A percentile compares a stretch with the other conserved stretches of the same genome.
phyloP scores from a whole-genome alignment of 768 basidiomycete species.

The Tubosaeta sp. region DNA sequence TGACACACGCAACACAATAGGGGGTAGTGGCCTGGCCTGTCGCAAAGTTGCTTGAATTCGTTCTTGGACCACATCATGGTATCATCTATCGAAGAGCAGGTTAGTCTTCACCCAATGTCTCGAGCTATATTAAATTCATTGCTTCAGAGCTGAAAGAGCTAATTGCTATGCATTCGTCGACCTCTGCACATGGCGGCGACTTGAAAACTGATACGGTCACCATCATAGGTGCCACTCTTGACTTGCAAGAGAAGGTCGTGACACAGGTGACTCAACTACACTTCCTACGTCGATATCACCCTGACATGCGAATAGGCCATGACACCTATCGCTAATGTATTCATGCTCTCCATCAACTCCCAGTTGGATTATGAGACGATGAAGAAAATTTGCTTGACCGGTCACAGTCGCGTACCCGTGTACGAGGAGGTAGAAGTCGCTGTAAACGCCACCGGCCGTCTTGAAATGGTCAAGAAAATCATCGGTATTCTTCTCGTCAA shows the following conservation, averaged over 20 bases:
- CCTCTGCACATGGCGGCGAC: slow-evolving; percentile 76
- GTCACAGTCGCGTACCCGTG: slow-evolving; percentile 81
- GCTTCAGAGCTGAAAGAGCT: slow-evolving; percentile 75
- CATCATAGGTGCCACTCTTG: slow-evolving; percentile 86
- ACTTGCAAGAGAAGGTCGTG: slow-evolving; percentile 84
- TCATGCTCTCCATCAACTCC: slow-evolving; percentile 86
- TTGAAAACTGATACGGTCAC: slow-evolving; percentile 82
- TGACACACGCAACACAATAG: slow-evolving; percentile 31
- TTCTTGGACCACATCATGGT: slow-evolving; percentile 80
- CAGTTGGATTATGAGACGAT: slow-evolving; percentile 78
- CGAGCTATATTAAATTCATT: neutral
- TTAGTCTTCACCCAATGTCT: slow-evolving; percentile 14
- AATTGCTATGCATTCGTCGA: slow-evolving; percentile 80
- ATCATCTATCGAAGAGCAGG: slow-evolving; percentile 83
- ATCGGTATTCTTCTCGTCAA: slow-evolving; percentile 86
- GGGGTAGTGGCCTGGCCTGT: slow-evolving; percentile 80
- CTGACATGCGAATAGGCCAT: slow-evolving; percentile 50
- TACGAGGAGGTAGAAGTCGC: slow-evolving; percentile 73
- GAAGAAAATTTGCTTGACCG: slow-evolving; percentile 69
- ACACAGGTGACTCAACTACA: slow-evolving; percentile 42
- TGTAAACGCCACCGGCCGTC: slow-evolving; percentile 31
- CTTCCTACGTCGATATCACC: neutral
- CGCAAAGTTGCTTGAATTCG: slow-evolving; percentile 74
- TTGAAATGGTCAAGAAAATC: slow-evolving; percentile 70
- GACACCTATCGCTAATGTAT: slow-evolving; percentile 75